Evolutionary conservation across 2,329 filamentous ascomycete genomes (phyloP).

Genomic region (Aspergillus persii): DNA sequence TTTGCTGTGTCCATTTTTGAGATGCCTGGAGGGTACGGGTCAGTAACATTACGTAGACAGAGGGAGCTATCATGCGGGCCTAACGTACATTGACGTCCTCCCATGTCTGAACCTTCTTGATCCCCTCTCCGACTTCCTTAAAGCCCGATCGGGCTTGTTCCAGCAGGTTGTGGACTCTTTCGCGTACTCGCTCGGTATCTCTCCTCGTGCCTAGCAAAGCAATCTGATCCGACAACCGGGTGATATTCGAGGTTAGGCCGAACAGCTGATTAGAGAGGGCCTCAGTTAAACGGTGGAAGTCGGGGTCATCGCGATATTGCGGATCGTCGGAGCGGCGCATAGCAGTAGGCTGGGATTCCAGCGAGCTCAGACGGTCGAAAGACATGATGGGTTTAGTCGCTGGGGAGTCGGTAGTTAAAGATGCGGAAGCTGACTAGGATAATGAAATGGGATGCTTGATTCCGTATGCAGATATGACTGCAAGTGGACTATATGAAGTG

Average conservation of each 20-base stretch:
- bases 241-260: slow-evolving; percentile 82
- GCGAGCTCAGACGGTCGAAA: slow-evolving; percentile 78
- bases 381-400: slow-evolving; percentile 62
- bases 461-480: too few relatives aligned
- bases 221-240: slow-evolving; percentile 79
- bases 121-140: slow-evolving; percentile 86
- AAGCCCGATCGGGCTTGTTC: slow-evolving; percentile 84
- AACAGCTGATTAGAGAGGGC: slow-evolving; percentile 86
- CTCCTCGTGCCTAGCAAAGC: slow-evolving; percentile 82
- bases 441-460: too few relatives aligned
- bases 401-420: not conserved
- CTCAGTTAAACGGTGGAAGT: slow-evolving; percentile 80
- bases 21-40: slow-evolving; percentile 61
- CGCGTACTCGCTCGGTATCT: slow-evolving; percentile 85
- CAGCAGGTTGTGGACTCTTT: slow-evolving; percentile 82
- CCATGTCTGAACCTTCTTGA: slow-evolving; percentile 89
- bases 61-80: not conserved
- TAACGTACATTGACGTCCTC: slow-evolving; percentile 71
- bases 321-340: slow-evolving; percentile 68
- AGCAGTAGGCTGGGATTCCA: slow-evolving; percentile 75
- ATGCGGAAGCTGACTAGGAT: not conserved
- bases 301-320: slow-evolving; percentile 85
- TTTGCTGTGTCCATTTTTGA: slow-evolving; percentile 95
- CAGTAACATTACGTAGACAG: slow-evolving; percentile 10
- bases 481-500: too few relatives aligned